phyloP scores from a whole-genome alignment of 306 rosid genomes.

The Glycyrrhiza uralensis region DNA sequence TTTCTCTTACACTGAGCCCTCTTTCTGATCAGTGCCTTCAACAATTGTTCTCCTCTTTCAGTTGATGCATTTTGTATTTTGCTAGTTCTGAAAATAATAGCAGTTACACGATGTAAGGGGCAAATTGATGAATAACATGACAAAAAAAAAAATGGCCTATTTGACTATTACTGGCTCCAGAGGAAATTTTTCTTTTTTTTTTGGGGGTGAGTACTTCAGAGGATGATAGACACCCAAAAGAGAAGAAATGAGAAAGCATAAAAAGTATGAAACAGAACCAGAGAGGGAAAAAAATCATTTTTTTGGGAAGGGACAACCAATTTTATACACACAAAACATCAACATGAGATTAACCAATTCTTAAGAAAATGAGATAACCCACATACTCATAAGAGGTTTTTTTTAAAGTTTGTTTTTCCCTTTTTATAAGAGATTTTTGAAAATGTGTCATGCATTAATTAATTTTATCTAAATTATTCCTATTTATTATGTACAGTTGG shows the following conservation, averaged over 20 bases:
- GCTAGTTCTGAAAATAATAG: not conserved
- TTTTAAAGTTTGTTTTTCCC: no score
- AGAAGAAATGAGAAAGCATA: not conserved
- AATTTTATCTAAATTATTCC: no score
- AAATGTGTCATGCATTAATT: no score
- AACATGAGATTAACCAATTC: not conserved
- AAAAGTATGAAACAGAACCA: not conserved
- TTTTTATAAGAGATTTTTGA: no score
- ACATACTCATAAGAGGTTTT: no score
- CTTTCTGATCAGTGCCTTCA: conserved; percentile 10
- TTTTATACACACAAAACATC: not conserved
- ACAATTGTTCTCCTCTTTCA: conserved; percentile 7
- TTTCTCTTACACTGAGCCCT: not conserved
- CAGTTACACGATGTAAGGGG: not conserved
- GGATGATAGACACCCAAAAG: not conserved
- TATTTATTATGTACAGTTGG: no score
- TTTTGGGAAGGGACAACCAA: not conserved
- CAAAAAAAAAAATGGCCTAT: not conserved
- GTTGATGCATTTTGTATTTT: not conserved
- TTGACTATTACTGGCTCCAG: not conserved
- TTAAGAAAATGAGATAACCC: not conserved
- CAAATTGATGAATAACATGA: not conserved
- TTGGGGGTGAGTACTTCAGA: no score
- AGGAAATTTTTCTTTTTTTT: no score
- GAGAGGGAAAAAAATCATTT: not conserved